Evolutionary conservation across 2,329 filamentous ascomycete genomes (phyloP).

Genomic region (Phyllosticta citrichinensis): DNA sequence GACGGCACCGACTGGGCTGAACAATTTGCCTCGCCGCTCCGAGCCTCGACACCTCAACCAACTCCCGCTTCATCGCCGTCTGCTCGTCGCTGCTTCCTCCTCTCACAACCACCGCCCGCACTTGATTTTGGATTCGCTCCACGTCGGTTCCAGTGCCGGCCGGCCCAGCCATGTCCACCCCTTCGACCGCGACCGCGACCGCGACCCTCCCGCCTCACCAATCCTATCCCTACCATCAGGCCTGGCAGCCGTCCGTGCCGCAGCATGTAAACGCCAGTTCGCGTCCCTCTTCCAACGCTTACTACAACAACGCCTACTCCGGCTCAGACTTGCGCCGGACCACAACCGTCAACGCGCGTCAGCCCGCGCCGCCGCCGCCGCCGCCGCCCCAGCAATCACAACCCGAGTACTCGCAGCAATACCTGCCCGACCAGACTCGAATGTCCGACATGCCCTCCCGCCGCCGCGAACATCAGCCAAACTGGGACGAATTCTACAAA

Average conservation of each 20-base stretch:
- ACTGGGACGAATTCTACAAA: conserved; percentile 35
- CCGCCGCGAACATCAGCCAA: conserved; percentile 21
- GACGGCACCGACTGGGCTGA: not conserved
- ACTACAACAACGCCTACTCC: conserved; percentile 17
- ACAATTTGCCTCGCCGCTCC: not conserved
- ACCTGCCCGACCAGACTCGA: conserved; percentile 2
- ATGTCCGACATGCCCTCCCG: conserved; percentile 7
- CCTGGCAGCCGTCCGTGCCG: conserved; percentile 11
- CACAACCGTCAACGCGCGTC: conserved; percentile 13
- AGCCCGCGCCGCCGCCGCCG: not conserved
- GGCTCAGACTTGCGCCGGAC: conserved; percentile 14
- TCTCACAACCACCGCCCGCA: too few relatives aligned
- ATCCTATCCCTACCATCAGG: conserved; percentile 15
- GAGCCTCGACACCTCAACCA: not conserved
- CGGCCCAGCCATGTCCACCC: conserved; percentile 30
- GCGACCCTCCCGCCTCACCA: conserved; percentile 23
- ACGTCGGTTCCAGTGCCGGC: conserved; percentile 7
- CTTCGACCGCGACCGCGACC: conserved; percentile 34
- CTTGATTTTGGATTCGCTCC: not conserved
- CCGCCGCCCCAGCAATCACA: not conserved
- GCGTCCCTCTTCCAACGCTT: conserved; percentile 11
- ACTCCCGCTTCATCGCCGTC: not conserved
- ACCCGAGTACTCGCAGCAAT: not conserved
- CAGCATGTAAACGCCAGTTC: conserved; percentile 14
- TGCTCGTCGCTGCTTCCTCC: too few relatives aligned